Percentiles rank a stretch among this genome's conserved stretches.
Conservation (phyloP, 345 rosid genomes). For the Dipteronia dyeriana region DNA sequence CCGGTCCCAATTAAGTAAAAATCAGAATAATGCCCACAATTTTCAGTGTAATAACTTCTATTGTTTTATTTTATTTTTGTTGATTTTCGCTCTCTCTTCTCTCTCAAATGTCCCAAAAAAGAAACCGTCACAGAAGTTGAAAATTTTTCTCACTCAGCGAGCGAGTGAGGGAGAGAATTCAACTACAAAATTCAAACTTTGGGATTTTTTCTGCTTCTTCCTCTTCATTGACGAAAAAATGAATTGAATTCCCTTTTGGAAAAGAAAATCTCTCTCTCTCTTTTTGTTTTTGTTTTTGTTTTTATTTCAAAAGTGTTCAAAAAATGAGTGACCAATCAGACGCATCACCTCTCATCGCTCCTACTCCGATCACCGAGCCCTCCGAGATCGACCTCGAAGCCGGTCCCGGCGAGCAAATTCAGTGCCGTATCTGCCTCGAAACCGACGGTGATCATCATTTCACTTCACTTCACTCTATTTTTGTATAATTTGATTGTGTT, state of each 20-base stretch:
- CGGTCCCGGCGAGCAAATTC: constrained; percentile 92
- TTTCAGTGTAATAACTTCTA: no score
- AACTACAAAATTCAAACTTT: not conserved
- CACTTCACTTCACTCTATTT: not conserved
- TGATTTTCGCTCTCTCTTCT: no score
- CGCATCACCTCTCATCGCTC: constrained; percentile 76
- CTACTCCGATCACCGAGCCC: constrained; percentile 66
- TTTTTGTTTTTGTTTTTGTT: not conserved
- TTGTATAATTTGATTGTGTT: not conserved
- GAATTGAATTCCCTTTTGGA: not conserved
- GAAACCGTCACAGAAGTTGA: not conserved
- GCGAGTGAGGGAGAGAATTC: not conserved
- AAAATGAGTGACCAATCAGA: constrained; percentile 69
- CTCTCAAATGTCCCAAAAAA: not conserved
- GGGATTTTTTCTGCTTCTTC: not conserved
- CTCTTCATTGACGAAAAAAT: not conserved
- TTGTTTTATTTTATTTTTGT: not conserved
- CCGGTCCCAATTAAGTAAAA: no score
- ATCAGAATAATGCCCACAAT: no score
- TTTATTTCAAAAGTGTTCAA: not conserved
- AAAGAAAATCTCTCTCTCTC: not conserved
- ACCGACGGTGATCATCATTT: constrained; percentile 64
- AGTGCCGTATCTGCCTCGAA: constrained; percentile 99
- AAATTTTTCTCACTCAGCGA: not conserved
- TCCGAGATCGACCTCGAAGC: constrained; percentile 98